Base-by-base conservation (phyloP, 345 rosid genomes). In the Eucalyptus tenuipes region DNA sequence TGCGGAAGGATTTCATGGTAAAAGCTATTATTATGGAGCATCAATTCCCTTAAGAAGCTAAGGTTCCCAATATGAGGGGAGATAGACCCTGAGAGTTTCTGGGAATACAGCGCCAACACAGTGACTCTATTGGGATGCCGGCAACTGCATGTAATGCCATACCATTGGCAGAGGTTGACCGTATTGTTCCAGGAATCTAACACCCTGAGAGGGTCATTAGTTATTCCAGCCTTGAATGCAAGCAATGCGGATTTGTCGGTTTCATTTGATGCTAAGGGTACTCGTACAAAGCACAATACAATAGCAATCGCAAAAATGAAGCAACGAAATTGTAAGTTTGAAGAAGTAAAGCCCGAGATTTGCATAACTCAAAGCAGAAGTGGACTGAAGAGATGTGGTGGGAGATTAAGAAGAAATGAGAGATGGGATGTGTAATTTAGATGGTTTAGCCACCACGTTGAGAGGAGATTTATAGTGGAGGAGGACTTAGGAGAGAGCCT, bases 181-280 rank as follows among this genome's bases (percentile, higher is more conserved):
- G 90, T 85, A 49, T n/a, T 27, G 11, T 85, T 88, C 90, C 31
- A 24, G 3, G 86, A 79, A 50, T 25, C n/a, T 10, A 90, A 89
- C 55, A 52, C 53, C 49, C 52, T 18, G 4, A 61, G 1, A 1
- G 88, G 88, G 27, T 86, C 88, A 3, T 68, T 4, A 20, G 85
- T 14, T 64, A 89, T 64, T 18, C 80, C 31, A 29, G 80, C 68
- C 61, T 61, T 86, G 68, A 85, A 64, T 9, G 47, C 64, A 53
- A 87, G 87, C 24, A 66, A 88, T 22, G 88, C 49, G 2, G 80
- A 85, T 71, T 47, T 25, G 71, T 88, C 61, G 0, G 86, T 89
- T 64, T 57, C 82, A 48, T 14, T 88, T 2, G 91, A 14, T 45
- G 92, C 88, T n/a, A 2, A 86, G 71, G 94, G 88, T 25, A 91